These are phyloP conservation scores for Vicia villosa DNA, from an alignment of 306 rosid genomes.

Conservation along the genomic window DNA sequence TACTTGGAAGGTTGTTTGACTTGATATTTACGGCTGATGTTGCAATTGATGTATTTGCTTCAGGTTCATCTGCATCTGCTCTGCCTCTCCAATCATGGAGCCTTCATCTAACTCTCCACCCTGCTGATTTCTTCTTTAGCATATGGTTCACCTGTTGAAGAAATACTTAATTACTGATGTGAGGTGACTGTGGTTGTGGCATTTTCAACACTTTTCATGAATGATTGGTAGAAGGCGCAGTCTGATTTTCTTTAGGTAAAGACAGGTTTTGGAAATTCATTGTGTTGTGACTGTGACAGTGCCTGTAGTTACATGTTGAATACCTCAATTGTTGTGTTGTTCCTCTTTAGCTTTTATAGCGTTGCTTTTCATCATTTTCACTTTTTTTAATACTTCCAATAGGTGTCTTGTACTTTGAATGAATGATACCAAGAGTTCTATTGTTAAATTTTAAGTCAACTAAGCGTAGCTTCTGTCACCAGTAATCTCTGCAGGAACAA, in stretches of 20 bases:
- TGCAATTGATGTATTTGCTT: neutral
- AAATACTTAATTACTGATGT: neutral
- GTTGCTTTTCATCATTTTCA: neutral
- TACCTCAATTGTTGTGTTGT: neutral
- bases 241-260: neutral
- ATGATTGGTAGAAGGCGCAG: neutral
- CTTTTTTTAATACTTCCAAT: neutral
- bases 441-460: neutral
- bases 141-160: neutral
- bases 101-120: neutral
- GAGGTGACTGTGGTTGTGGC: neutral
- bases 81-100: neutral
- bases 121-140: neutral
- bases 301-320: neutral
- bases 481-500: conserved; percentile 83
- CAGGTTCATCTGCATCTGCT: neutral
- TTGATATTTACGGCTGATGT: neutral
- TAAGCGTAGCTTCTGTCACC: conserved; percentile 49
- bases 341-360: neutral
- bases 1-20: neutral
- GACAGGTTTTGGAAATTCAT: neutral
- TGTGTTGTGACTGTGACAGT: neutral
- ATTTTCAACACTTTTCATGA: neutral
- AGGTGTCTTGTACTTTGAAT: neutral
- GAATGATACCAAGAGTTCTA: neutral